A percentile compares a stretch with the other conserved stretches of the same genome.
phyloP scores from a whole-genome alignment of 2,329 filamentous ascomycete genomes.

The Fusarium guadeloupense region DNA sequence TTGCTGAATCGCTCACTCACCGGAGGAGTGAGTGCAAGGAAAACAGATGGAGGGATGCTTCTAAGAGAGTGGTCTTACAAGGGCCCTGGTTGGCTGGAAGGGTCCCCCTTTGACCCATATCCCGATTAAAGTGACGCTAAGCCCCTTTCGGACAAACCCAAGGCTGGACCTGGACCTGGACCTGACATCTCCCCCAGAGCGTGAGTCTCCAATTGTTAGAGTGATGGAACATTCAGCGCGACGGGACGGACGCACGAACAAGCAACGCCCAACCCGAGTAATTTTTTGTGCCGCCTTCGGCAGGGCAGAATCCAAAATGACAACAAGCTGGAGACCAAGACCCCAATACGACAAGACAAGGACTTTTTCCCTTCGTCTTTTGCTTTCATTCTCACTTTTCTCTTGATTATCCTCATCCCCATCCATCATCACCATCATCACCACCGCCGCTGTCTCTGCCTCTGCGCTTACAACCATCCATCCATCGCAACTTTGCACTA shows the following conservation, averaged over 20 bases:
- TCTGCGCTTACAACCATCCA: conserved; percentile 36
- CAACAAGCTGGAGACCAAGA: conserved; percentile 53
- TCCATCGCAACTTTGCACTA: too few relatives aligned
- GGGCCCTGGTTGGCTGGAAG: conserved; percentile 16
- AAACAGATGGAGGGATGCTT: conserved; percentile 22
- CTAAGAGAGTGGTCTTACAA: not conserved
- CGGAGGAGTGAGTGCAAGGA: conserved; percentile 28
- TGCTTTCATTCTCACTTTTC: conserved; percentile 40
- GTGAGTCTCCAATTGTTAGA: too few relatives aligned
- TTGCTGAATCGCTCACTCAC: conserved; percentile 31
- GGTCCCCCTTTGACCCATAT: conserved; percentile 9
- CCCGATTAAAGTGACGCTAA: conserved; percentile 29
- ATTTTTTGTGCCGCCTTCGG: conserved; percentile 50
- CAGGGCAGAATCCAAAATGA: conserved; percentile 50
- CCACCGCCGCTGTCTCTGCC: conserved; percentile 35
- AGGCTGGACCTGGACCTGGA: conserved; percentile 14
- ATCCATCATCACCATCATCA: conserved; percentile 43
- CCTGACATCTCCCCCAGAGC: conserved; percentile 7
- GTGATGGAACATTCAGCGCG: too few relatives aligned
- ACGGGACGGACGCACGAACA: conserved; percentile 24
- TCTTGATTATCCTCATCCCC: conserved; percentile 25
- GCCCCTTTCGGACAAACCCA: conserved; percentile 2
- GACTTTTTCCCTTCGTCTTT: conserved; percentile 43
- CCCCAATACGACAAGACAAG: conserved; percentile 51
- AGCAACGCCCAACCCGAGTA: conserved; percentile 44